Evolutionary conservation across 331 rosid genomes (phyloP), one percentile per base, ranked within the genome.

Genomic region (Stylosanthes scabra): DNA sequence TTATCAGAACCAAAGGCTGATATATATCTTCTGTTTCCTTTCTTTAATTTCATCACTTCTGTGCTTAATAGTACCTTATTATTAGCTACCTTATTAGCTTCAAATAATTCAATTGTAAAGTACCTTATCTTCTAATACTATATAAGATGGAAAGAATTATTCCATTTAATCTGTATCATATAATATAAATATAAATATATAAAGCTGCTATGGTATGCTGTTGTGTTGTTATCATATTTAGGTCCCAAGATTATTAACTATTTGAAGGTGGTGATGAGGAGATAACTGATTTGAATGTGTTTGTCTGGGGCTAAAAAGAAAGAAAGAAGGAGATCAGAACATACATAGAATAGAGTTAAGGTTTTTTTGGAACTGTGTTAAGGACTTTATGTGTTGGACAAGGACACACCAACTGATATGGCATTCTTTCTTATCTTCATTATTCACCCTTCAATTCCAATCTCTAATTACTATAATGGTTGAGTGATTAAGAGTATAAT

Each of bases 1-100:
- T 95, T 74, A 91, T 95, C 82, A 90, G 99, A 90, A 95, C 99
- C 66, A 91, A 83, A 81, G 97, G 93, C 8, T 83, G 39, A 89
- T 31, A 31, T 20, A 20, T 20, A 20, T 20, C 25, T 20, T 20
- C 25, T 20, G 1, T 20, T 20, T 20, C 25, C 25, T 20, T 20
- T 20, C 25, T 20, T 20, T 20, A 20, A 20, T 20, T 20, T 20
- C 25, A 20, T 20, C 25, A 20, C 25, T 20, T 20, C 37, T 31
- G 3, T 31, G 5, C 5, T 31, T 31, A 31, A 3, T 31, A 31
- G 37, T 31, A 31, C 37, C 37, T 9, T 46, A 20, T 58, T n/a
- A 11, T 44, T 13, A 13, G 4, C 5, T 50, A 5, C 20, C 56
- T 63, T 3, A 28, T 46, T 39, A 37, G 59, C 78, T 71, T 76